Base-by-base conservation (phyloP, 1,284 basidiomycete species). In the Neolentinus lepideus region DNA sequence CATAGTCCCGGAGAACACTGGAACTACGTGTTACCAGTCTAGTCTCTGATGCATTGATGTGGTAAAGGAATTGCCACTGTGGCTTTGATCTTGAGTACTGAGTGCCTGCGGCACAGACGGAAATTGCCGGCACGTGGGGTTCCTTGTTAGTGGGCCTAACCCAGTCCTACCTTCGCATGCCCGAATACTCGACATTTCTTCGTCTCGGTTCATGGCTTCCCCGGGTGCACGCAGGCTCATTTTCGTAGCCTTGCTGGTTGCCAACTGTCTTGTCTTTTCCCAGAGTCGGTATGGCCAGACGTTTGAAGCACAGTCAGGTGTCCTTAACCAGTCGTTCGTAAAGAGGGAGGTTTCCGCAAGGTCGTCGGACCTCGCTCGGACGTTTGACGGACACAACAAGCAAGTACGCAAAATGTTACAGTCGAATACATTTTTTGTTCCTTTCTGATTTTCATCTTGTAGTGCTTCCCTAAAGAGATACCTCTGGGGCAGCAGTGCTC, bases 261-360 rank as follows among this genome's bases (percentile, higher is more conserved):
- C 81, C 46, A 82, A 84, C 60, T 76, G 75, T 61, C 60, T 88
- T 33, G 70, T 89, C 47, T 88, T 81, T 83, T 85, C 86, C 16
- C 77, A 80, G 61, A 80, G 79, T 67, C 77, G 79, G 51, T 83
- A 81, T 67, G 38, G 38, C 6, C 38, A 43, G 38, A 43, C 38
- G 12, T 43, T 16, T 21, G 38, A 21, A 16, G 38, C 38, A 3
- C 6, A 21, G 19, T 21, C 38, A n/a, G 38, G 38, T 43, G 12
- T 43, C 19, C 38, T 43, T 6, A 21, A 16, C 38, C 38, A 16
- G 38, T 3, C 38, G 19, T 21, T 43, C 8, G 3, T 43, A 21
- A 43, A 43, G 38, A 16, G 38, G 16, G 38, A 43, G 12, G 33
- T 35, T 35, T 9, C 33, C 9, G 33, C 33, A 16, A 6, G 19